Evolutionary conservation across 495 filamentous ascomycete genomes (phyloP), one percentile per base, ranked within the genome.

Genomic region (Aspergillus biplanus): DNA sequence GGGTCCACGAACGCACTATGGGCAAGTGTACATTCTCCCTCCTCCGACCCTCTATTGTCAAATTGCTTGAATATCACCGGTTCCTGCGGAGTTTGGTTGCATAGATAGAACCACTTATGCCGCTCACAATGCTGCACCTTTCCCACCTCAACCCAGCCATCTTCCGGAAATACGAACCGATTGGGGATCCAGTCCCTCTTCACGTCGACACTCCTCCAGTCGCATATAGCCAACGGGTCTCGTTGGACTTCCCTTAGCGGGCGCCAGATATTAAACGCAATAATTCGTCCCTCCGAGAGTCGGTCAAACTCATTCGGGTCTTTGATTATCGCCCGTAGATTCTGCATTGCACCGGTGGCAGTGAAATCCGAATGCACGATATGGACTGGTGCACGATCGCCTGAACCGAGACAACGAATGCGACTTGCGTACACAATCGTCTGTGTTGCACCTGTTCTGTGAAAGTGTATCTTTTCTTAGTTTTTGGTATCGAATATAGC

Each of bases 1-100:
- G 49, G 49, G 31, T 52, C 49, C 49, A 52, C 49, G 12, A 52
- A 52, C 49, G 49, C 49, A 31, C n/a, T 52, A 31, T 52, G 49
- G 4, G 31, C 49, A 1, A 52, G 18, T 33, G 21, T 50, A 16
- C 47, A 50, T n/a, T n/a, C 5, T 5, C 49, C 49, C 21, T 31
- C n/a, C 18, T 32, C 18, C n/a, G 6, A 11, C 5, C 16, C 47
- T 31, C 18, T 32, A 52, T 21, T 52, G 12, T 52, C 49, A 31
- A 52, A 52, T 21, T 52, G 49, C 49, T 52, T 52, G 31, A 52
- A 52, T 5, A 52, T 32, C 13, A 52, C 49, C 8, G 31, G 18
- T 21, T 52, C 49, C 18, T 52, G 7, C 37, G 37, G 37, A 8
- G 37, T 39, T 13, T 44, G 39, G 8, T 44, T 12, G 4, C 39